Conservation (phyloP, 768 basidiomycete genomes). For the Rhodotorula kratochvilovae region DNA sequence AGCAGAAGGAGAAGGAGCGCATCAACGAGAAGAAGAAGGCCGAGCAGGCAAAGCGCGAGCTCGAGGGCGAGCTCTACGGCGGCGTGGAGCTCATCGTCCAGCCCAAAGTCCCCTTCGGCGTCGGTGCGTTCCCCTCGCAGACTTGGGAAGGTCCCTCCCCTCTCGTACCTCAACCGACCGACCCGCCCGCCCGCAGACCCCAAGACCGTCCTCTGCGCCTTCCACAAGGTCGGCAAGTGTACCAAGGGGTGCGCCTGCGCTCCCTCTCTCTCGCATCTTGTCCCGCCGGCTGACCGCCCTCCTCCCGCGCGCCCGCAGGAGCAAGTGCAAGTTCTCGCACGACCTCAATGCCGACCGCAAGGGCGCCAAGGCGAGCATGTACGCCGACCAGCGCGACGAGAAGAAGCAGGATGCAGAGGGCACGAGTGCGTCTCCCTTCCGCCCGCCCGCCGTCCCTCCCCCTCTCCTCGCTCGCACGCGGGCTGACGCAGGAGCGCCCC, state of each 20-base stretch:
- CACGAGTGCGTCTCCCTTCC: conserved; percentile 41
- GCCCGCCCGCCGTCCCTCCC: no score
- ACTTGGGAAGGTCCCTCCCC: not conserved
- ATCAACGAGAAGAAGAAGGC: conserved; percentile 44
- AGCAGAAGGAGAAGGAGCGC: conserved; percentile 63
- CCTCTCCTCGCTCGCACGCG: not conserved
- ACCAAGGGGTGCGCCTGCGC: conserved; percentile 64
- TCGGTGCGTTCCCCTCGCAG: conserved; percentile 50
- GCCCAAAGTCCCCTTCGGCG: conserved; percentile 75
- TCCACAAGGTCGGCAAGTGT: conserved; percentile 85
- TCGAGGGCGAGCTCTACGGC: conserved; percentile 56
- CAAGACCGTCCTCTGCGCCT: conserved; percentile 86
- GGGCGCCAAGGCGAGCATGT: conserved; percentile 91
- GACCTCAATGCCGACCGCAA: conserved; percentile 82
- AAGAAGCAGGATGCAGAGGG: conserved; percentile 62
- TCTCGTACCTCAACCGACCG: not conserved
- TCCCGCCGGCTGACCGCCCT: conserved; percentile 2
- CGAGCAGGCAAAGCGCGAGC: conserved; percentile 53
- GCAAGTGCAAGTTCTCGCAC: conserved; percentile 90
- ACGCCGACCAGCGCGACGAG: conserved; percentile 65
- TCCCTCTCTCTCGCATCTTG: not conserved
- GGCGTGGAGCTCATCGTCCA: conserved; percentile 43
- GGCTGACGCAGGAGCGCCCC: not conserved
- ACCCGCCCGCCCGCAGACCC: conserved; percentile 57
- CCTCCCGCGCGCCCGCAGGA: not conserved